Conservation (phyloP, 768 basidiomycete genomes). For the Suillus sp. region DNA sequence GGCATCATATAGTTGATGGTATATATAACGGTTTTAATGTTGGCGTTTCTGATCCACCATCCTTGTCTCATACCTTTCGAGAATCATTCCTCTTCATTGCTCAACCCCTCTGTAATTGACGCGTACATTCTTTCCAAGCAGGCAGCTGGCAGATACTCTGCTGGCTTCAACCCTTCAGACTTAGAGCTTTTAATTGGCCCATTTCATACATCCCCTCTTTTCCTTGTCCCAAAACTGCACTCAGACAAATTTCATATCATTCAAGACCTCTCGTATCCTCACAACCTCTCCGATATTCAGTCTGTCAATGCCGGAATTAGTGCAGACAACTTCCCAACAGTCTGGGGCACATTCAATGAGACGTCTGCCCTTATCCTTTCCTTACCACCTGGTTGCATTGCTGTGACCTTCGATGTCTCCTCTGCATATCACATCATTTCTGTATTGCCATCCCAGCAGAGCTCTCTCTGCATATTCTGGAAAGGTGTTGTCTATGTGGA, state of each 20-base stretch:
- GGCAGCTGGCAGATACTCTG: too few relatives aligned
- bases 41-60: constrained; percentile 26
- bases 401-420: constrained; percentile 28
- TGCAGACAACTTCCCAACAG: constrained; percentile 30
- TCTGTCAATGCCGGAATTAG: constrained; percentile 38
- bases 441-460: constrained; percentile 43
- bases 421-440: constrained; percentile 42
- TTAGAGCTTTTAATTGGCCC: too few relatives aligned
- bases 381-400: constrained; percentile 21
- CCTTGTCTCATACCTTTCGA: constrained; percentile 24
- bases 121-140: constrained; percentile 29
- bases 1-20: constrained; percentile 35
- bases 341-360: constrained; percentile 24
- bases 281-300: too few relatives aligned
- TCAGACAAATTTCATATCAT: too few relatives aligned
- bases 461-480: constrained; percentile 35
- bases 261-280: too few relatives aligned
- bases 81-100: constrained; percentile 36
- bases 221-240: too few relatives aligned
- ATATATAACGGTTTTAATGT: constrained; percentile 40
- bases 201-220: too few relatives aligned
- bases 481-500: constrained; percentile 35
- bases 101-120: constrained; percentile 34
- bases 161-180: too few relatives aligned
- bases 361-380: constrained; percentile 27